Conservation (phyloP, 169 alveolate genomes). For the Eimeria necatrix region DNA sequence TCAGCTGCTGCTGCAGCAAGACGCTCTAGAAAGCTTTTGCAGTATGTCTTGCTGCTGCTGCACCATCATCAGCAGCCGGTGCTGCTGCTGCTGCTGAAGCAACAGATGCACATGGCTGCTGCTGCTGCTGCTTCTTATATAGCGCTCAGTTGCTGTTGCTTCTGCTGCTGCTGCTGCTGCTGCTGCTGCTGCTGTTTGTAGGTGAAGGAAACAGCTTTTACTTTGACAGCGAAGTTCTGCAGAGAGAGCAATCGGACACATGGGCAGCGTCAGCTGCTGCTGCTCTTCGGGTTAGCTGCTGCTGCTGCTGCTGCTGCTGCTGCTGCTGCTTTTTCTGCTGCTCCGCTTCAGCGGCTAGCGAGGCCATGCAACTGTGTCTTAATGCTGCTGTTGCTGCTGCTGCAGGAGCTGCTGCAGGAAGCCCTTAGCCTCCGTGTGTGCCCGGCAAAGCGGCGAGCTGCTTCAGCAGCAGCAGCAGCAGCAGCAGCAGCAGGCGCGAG, state of each 20-base stretch:
- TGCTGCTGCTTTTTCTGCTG: constrained; percentile 11
- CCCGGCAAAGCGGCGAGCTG: background rate
- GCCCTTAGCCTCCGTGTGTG: background rate
- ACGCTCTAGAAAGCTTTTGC: background rate
- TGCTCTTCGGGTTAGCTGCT: background rate
- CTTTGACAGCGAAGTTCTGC: background rate
- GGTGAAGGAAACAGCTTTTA: background rate
- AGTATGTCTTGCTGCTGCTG: constrained; percentile 57
- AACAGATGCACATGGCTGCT: background rate
- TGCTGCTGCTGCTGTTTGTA: constrained; percentile 47
- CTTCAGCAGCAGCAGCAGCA: constrained; percentile 35
- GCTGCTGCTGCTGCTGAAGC: background rate
- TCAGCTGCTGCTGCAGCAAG: constrained; percentile 47
- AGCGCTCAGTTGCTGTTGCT: background rate
- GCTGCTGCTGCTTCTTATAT: constrained; percentile 28
- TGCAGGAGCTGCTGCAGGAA: constrained; percentile 48
- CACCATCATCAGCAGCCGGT: background rate
- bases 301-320: constrained; percentile 18
- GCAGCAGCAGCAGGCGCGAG: constrained; percentile 28
- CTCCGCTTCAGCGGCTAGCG: background rate
- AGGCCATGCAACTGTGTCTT: background rate
- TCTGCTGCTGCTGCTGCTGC: constrained; percentile 36
- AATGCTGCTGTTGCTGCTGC: constrained; percentile 23
- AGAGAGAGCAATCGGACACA: background rate
- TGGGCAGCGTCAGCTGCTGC: constrained; percentile 47